These are phyloP conservation scores for Yarrowia sp. DNA, from an alignment of 805 yeast genomes.

Conservation along the genomic window DNA sequence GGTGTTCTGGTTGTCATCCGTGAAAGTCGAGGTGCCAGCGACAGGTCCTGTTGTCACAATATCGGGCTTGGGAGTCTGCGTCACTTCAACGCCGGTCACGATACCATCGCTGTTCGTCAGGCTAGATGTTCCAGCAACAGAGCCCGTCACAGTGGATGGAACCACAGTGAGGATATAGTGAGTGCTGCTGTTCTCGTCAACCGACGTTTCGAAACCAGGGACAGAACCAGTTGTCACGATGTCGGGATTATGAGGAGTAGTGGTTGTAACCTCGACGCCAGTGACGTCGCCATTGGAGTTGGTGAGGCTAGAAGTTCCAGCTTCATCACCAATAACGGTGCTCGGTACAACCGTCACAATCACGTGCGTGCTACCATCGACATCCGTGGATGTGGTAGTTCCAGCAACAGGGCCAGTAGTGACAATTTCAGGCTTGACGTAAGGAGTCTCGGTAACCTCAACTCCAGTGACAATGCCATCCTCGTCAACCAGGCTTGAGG, in stretches of 20 bases:
- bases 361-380: not conserved
- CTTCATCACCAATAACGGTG: not conserved
- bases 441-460: not conserved
- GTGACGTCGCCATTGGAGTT: too few species aligned
- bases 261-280: too few species aligned
- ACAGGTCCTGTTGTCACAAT: too few species aligned
- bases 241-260: too few species aligned
- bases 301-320: not conserved
- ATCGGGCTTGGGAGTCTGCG: too few species aligned
- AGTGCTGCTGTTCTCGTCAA: not conserved
- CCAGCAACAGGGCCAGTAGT: not conserved
- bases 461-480: not conserved
- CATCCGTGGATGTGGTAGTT: not conserved
- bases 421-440: too few species aligned
- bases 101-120: too few species aligned
- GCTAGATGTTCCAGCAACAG: too few species aligned
- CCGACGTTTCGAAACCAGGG: not conserved
- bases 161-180: not conserved
- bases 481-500: not conserved
- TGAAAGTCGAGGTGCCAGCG: too few species aligned
- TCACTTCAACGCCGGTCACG: too few species aligned
- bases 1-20: too few species aligned
- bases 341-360: not conserved
- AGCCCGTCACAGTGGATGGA: not conserved
- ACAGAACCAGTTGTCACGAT: too few species aligned